Conservation (phyloP, 2,329 filamentous ascomycete genomes). For the Akanthomyces muscarius region DNA sequence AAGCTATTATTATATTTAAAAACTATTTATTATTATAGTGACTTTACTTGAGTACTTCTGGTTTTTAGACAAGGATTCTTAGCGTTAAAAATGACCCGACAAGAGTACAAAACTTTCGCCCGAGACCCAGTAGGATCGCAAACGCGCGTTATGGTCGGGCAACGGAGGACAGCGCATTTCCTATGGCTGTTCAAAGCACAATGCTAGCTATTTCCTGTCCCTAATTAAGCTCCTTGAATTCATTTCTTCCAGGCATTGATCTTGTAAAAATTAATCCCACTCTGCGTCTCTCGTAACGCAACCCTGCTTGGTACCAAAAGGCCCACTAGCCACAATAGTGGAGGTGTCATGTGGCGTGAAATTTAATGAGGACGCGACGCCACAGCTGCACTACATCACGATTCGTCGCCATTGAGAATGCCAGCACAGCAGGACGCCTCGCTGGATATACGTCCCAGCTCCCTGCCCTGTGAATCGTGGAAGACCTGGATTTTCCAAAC, state of each 20-base stretch:
- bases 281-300: not conserved
- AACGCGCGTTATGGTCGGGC: no score
- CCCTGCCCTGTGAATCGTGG: not conserved
- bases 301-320: not conserved
- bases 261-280: not conserved
- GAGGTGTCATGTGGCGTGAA: constrained; percentile 11
- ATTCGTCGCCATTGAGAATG: not conserved
- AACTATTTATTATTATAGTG: no score
- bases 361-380: constrained; percentile 6
- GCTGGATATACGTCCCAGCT: not conserved
- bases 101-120: no score
- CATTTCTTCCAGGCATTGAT: not conserved
- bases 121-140: no score
- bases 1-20: no score
- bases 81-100: no score
- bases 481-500: not conserved
- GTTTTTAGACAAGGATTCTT: no score
- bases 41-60: no score
- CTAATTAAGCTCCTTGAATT: no score
- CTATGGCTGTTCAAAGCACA: no score
- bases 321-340: constrained; percentile 14
- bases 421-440: not conserved
- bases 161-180: no score
- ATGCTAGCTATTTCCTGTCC: no score
- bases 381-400: constrained; percentile 13